Conservation (phyloP, 805 yeast species). For the Starmerella stigmatis region DNA sequence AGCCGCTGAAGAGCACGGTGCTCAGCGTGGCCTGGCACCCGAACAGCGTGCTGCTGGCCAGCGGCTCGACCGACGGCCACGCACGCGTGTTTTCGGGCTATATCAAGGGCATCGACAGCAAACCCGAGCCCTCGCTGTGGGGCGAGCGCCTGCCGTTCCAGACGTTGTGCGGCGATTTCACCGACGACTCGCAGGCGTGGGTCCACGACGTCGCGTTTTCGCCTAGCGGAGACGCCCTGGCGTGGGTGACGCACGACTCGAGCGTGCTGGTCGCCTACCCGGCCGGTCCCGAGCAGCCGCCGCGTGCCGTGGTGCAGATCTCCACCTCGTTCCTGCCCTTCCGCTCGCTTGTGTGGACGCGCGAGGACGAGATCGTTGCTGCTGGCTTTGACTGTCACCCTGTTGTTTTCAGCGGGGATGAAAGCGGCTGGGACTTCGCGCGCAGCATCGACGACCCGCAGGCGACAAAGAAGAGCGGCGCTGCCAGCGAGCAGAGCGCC, state of each 20-base stretch:
- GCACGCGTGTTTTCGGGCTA: constrained; percentile 81
- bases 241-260: constrained; percentile 78
- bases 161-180: constrained; percentile 73
- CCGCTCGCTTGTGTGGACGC: constrained; percentile 58
- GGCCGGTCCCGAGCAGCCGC: constrained; percentile 53
- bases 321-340: constrained; percentile 70
- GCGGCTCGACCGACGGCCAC: constrained; percentile 91
- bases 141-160: constrained; percentile 93
- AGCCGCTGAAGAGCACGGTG: constrained; percentile 83
- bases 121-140: constrained; percentile 78
- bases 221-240: constrained; percentile 67
- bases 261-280: constrained; percentile 74
- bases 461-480: constrained; percentile 35
- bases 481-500: constrained; percentile 40
- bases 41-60: constrained; percentile 74
- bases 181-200: constrained; percentile 71
- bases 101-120: constrained; percentile 76
- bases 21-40: constrained; percentile 86
- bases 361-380: constrained; percentile 58
- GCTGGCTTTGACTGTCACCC: constrained; percentile 94
- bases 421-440: constrained; percentile 48
- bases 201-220: constrained; percentile 82
- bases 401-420: constrained; percentile 65
- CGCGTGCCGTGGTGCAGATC: constrained; percentile 47
- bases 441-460: constrained; percentile 52